phyloP scores from a whole-genome alignment of 805 yeast genomes.

The Candida oleophila region DNA sequence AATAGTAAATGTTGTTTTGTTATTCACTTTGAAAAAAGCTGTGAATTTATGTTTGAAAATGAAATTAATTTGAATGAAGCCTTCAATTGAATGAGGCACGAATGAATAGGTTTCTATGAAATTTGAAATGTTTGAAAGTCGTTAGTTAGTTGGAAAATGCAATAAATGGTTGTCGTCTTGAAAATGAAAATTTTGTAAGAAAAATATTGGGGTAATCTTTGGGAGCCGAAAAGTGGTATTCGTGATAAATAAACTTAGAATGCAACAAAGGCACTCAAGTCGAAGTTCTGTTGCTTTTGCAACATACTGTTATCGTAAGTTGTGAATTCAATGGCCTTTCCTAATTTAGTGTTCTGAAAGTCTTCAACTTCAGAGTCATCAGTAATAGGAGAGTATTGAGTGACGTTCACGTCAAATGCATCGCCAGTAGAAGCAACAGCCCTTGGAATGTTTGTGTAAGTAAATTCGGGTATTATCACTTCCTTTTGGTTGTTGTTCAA shows the following conservation, averaged over 20 bases:
- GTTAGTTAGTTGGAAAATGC: background rate
- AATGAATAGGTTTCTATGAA: background rate
- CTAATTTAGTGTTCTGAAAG: conserved; percentile 5
- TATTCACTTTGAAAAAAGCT: no score
- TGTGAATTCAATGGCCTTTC: conserved; percentile 13
- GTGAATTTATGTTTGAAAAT: background rate
- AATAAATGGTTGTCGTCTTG: background rate
- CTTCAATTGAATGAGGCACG: background rate
- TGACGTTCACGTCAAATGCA: conserved; percentile 1
- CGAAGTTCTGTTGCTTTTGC: conserved; percentile 27
- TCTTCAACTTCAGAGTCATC: conserved; percentile 22
- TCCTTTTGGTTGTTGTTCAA: conserved; percentile 11
- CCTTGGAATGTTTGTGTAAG: conserved; percentile 3
- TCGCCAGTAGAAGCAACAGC: conserved; percentile 2
- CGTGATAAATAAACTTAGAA: conserved; percentile 5
- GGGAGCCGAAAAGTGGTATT: background rate
- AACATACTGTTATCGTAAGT: conserved; percentile 14
- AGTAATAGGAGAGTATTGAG: conserved; percentile 18
- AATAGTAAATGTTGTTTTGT: background rate
- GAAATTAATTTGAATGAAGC: background rate
- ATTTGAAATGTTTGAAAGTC: background rate
- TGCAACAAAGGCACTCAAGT: conserved; percentile 22
- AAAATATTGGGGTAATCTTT: background rate
- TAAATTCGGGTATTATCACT: conserved; percentile 9
- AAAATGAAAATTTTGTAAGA: background rate